Base-by-base conservation (phyloP, 441 rosid genomes). In the Erodium moschatum region DNA sequence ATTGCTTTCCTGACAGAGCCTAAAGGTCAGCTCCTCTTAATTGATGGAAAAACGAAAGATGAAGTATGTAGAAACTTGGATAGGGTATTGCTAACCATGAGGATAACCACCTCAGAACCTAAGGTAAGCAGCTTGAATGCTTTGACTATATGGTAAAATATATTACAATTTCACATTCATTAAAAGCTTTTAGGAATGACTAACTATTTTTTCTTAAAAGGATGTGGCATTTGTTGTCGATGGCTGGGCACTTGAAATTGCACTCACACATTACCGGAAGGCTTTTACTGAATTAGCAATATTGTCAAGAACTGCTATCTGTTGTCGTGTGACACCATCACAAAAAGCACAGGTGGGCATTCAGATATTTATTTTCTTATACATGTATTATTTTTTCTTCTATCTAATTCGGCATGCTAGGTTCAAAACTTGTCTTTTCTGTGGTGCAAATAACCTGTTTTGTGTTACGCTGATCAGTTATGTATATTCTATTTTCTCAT, bases 231-330 rank as follows among this genome's bases (percentile, higher is more conserved):
- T 95, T 75, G 99, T 88, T 72, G 81, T 87, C 67, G 97, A 95
- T 83, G 99, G 99, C 60, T 89, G 99, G 97, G 97, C 99, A 63
- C 94, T 95, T 71, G 99, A 94, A 85, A 89, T 91, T 72, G 93
- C 93, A 64, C 82, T 95, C 71, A 91, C 82, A 81, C 86, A 87
- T 80, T 79, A 91, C 69, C 83, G 85, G 70, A 86, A 85, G 77
- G 92, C 90, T 75, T 91, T 95, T 78, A 89, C 91, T 67, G 99
- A 94, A 75, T 79, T 94, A 77, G 97, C 97, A 71, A 87, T 88
- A 79, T 82, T 91, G 75, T 88, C 96, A 64, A 90, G 97, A 24
- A 24, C 27, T 24, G 27, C 27, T 67, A 90, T 91, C 74, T 94
- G 99, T 82, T 91, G 99, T 67, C 99, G 27, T 24, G 27, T 24